These are phyloP conservation scores for Leccinum olivaceoglutinosum DNA, from an alignment of 1,284 basidiomycete genomes.

Conservation along the genomic window DNA sequence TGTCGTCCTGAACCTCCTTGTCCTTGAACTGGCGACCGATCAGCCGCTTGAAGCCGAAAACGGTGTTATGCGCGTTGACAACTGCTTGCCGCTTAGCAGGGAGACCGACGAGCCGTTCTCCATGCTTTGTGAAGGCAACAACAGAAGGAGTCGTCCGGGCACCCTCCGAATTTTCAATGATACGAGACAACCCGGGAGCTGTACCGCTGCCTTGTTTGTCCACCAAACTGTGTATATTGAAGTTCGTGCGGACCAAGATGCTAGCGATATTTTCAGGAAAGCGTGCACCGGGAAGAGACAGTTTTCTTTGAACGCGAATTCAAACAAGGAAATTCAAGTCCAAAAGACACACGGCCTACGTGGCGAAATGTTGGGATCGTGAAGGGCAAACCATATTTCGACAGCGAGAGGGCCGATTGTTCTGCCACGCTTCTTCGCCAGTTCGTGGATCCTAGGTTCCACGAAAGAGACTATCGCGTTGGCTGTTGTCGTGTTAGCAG, in stretches of 20 bases:
- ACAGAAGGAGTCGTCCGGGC: slow-evolving; percentile 97
- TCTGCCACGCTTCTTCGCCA: background rate
- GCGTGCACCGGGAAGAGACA: background rate
- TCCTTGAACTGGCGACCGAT: slow-evolving; percentile 94
- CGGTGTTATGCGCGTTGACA: slow-evolving; percentile 92
- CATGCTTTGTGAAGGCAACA: slow-evolving; percentile 96
- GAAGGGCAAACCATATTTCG: too few species aligned
- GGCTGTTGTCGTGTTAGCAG: background rate
- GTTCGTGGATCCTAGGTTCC: background rate
- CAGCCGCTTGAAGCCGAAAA: slow-evolving; percentile 95
- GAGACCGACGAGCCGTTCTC: slow-evolving; percentile 89
- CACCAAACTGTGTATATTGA: background rate
- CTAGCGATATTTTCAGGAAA: background rate
- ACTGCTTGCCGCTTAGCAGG: slow-evolving; percentile 98
- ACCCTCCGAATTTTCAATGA: slow-evolving; percentile 98
- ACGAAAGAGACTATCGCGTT: background rate
- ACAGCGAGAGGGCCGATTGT: background rate
- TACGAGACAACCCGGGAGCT: slow-evolving; percentile 50
- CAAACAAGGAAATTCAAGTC: background rate
- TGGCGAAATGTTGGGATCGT: slow-evolving; percentile 28
- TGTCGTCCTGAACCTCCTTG: slow-evolving; percentile 89
- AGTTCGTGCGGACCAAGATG: background rate
- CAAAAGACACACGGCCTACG: background rate
- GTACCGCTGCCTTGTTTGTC: background rate
- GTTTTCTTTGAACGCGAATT: background rate